Conservation (phyloP, 257 asterid species). For the Rauvolfia tetraphylla region DNA sequence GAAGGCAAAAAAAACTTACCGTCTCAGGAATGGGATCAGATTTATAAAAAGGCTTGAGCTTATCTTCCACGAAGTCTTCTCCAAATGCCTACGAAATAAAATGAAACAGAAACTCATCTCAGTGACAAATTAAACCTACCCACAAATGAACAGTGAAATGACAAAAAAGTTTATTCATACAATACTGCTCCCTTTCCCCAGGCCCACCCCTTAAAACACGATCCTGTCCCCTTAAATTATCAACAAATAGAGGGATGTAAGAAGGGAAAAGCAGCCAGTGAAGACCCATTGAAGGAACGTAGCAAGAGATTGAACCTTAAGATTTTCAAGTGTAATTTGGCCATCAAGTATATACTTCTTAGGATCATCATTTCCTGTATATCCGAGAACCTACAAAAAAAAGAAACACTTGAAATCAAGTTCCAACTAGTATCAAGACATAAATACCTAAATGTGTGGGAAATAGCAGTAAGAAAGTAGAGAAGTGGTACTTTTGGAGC, state of each 20-base stretch:
- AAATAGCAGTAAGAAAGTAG: conserved; percentile 1
- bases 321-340: conserved; percentile 59
- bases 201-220: background rate
- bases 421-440: conserved; percentile 4
- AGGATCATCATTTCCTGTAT: conserved; percentile 49
- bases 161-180: background rate
- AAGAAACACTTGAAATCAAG: conserved; percentile 15
- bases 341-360: conserved; percentile 54
- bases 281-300: conserved; percentile 13
- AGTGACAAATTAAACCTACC: background rate
- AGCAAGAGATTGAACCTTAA: conserved; percentile 51
- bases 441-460: conserved; percentile 1
- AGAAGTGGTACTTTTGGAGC: conserved; percentile 53
- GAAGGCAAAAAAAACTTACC: conserved; percentile 38
- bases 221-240: background rate
- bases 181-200: background rate
- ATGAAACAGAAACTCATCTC: conserved; percentile 6
- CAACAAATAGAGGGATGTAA: background rate
- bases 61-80: conserved; percentile 61
- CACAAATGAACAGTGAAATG: background rate
- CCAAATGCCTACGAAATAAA: conserved; percentile 57
- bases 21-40: conserved; percentile 85
- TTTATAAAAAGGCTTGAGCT: conserved; percentile 74
- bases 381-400: conserved; percentile 67
- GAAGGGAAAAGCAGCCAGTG: background rate